A percentile compares a stretch with the other conserved stretches of the same genome.
Evolutionary conservation across 805 yeast genomes (phyloP).

Genomic region (Monosporozyma yasuniensis): DNA sequence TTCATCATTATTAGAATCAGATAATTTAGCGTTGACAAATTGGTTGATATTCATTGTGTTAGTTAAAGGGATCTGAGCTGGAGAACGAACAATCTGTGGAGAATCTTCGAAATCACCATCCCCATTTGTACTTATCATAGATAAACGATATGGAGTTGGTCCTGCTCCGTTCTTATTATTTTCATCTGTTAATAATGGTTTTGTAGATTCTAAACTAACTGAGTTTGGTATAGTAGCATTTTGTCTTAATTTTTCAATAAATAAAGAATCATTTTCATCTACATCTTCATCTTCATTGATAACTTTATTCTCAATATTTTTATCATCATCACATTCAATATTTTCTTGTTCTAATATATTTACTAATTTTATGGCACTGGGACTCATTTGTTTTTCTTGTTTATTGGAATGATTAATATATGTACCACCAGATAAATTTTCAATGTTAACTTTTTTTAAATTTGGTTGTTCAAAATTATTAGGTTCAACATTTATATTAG

Average conservation of each 20-base stretch:
- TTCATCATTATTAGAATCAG: not conserved
- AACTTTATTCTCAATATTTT: not conserved
- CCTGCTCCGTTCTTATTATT: constrained; percentile 4
- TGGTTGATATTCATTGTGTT: constrained; percentile 21
- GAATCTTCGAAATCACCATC: constrained; percentile 3
- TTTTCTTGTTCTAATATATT: not conserved
- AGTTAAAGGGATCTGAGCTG: constrained; percentile 22
- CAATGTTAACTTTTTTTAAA: not conserved
- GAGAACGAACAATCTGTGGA: constrained; percentile 14
- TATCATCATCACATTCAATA: not conserved
- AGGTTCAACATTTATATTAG: not conserved
- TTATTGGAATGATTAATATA: constrained; percentile 1
- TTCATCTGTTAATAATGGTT: constrained; percentile 13
- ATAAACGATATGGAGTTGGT: not conserved
- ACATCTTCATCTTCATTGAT: constrained; percentile 2
- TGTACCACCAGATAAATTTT: constrained; percentile 3
- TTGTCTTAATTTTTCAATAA: not conserved
- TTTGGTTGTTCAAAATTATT: not conserved
- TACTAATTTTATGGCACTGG: not conserved
- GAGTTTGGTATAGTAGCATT: constrained; percentile 3
- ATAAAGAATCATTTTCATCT: not conserved
- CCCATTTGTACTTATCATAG: not conserved
- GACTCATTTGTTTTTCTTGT: not conserved
- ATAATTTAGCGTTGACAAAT: constrained; percentile 2
- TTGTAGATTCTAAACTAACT: constrained; percentile 18